phyloP scores from a whole-genome alignment of 192 early-diverging fungal genomes.

The Backusella psychrophila region DNA sequence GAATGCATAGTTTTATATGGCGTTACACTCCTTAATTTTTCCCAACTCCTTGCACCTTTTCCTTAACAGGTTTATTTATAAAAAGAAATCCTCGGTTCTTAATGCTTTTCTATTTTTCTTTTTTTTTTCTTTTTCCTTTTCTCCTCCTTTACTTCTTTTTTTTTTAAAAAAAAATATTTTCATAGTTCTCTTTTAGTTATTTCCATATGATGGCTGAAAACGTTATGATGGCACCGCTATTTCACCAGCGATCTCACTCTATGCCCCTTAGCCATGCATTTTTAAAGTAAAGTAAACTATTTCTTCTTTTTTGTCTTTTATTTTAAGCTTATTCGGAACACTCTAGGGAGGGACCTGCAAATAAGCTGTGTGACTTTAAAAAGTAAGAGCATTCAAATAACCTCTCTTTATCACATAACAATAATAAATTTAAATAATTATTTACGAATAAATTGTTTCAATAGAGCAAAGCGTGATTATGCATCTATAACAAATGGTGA shows the following conservation, averaged over 20 bases:
- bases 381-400: neutral
- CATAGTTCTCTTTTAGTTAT: neutral
- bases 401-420: neutral
- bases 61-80: conserved; percentile 18
- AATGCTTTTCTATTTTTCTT: neutral
- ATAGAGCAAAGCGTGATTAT: neutral
- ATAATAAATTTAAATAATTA: neutral
- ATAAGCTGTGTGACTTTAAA: conserved; percentile 1
- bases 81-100: neutral
- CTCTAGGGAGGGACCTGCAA: neutral
- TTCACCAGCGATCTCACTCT: conserved; percentile 12
- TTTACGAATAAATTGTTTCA: neutral
- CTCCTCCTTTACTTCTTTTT: neutral
- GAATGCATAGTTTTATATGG: neutral
- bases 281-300: conserved; percentile 12
- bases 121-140: neutral
- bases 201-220: conserved; percentile 3
- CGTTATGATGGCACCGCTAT: conserved; percentile 6
- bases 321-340: neutral
- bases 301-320: neutral
- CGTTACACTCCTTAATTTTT: conserved; percentile 1
- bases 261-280: conserved; percentile 13
- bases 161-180: neutral
- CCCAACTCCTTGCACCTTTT: conserved; percentile 5
- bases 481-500: neutral